phyloP scores from a whole-genome alignment of 164 flowering plant genomes.

The Stephania cephalantha region DNA sequence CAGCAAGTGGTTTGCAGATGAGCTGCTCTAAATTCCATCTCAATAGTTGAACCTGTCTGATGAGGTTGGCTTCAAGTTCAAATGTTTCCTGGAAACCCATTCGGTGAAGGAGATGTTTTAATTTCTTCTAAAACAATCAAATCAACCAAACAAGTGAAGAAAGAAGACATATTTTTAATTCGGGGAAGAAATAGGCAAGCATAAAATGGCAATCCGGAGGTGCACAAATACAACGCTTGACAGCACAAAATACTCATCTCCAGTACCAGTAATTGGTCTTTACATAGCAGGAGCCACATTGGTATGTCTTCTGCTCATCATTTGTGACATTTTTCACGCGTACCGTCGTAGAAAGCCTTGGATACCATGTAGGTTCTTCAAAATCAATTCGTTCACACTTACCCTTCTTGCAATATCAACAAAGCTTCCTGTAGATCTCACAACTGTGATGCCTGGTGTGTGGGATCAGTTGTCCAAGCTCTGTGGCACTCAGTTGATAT shows the following conservation, averaged over 20 bases:
- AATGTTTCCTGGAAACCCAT: too few species aligned
- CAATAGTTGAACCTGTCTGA: too few species aligned
- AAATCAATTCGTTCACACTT: conserved; percentile 7
- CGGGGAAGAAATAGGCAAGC: too few species aligned
- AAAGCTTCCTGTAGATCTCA: conserved; percentile 14
- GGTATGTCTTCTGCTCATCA: conserved; percentile 5
- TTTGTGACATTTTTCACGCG: not conserved
- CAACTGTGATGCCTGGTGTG: conserved; percentile 8
- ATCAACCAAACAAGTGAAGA: too few species aligned
- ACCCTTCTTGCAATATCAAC: conserved; percentile 10
- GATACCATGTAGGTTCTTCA: conserved; percentile 12
- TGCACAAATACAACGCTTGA: not conserved
- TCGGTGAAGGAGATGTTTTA: too few species aligned
- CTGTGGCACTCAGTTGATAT: conserved; percentile 2
- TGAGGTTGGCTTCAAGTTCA: too few species aligned
- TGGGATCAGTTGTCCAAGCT: conserved; percentile 13
- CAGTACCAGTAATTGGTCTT: conserved; percentile 1
- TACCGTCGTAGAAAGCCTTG: conserved; percentile 2
- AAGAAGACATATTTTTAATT: too few species aligned
- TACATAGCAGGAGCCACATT: not conserved
- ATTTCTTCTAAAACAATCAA: too few species aligned
- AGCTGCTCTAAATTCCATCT: too few species aligned
- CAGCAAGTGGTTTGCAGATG: too few species aligned
- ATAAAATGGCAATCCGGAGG: not conserved
- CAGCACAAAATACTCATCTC: conserved; percentile 4